Conservation (phyloP, 148 eudicot genomes). For the Polygonum aviculare region DNA sequence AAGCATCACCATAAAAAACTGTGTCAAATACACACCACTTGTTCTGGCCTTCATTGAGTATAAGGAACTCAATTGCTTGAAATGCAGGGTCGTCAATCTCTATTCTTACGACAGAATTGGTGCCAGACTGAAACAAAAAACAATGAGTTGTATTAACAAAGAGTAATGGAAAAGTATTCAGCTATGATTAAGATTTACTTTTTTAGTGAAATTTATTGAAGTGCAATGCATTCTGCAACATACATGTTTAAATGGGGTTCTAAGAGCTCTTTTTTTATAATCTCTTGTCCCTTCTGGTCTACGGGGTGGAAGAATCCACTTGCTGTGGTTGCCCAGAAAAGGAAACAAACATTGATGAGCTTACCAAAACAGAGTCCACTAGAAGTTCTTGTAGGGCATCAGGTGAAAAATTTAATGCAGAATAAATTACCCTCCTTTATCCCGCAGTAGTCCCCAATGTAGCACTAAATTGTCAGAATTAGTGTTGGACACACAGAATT, state of each 20-base stretch:
- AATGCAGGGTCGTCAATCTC: slow-evolving; percentile 84
- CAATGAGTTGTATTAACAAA: not conserved
- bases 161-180: not conserved
- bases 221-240: slow-evolving; percentile 9
- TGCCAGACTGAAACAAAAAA: slow-evolving; percentile 50
- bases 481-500: slow-evolving; percentile 46
- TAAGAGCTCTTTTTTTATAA: slow-evolving; percentile 68
- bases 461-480: slow-evolving; percentile 50
- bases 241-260: slow-evolving; percentile 80
- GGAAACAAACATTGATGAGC: not conserved
- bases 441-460: slow-evolving; percentile 80
- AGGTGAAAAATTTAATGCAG: not conserved
- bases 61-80: slow-evolving; percentile 85
- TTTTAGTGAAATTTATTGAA: not conserved
- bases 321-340: slow-evolving; percentile 24
- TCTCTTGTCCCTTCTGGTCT: slow-evolving; percentile 68
- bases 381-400: not conserved
- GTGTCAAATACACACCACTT: slow-evolving; percentile 45
- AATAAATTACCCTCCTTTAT: slow-evolving; percentile 45
- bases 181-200: no score
- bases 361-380: not conserved
- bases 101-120: slow-evolving; percentile 44
- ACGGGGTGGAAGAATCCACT: slow-evolving; percentile 72
- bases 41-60: slow-evolving; percentile 68
- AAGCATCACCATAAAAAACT: not conserved